These are phyloP conservation scores for Rhododendron vialii DNA, from an alignment of 148 eudicot genomes.

Conservation along the genomic window DNA sequence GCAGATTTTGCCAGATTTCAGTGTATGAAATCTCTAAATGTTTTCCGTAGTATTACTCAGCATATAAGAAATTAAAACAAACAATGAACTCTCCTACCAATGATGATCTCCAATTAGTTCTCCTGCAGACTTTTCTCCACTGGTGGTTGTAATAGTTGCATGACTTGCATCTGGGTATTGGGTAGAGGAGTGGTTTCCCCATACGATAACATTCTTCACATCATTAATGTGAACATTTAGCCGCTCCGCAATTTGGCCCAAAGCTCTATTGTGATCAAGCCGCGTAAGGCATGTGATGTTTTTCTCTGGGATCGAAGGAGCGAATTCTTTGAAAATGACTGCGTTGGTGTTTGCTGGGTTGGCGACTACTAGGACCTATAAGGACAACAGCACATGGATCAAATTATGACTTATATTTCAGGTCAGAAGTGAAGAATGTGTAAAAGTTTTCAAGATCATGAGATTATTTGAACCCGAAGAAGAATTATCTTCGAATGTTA, in stretches of 20 bases:
- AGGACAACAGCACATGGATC: background rate
- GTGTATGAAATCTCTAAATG: background rate
- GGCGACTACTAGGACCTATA: slow-evolving; percentile 72
- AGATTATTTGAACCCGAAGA: background rate
- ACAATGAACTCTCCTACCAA: slow-evolving; percentile 32
- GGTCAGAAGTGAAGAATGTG: background rate
- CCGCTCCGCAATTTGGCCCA: slow-evolving; percentile 64
- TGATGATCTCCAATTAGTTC: slow-evolving; percentile 44
- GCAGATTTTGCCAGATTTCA: background rate
- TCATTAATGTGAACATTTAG: slow-evolving; percentile 50
- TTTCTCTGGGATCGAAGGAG: slow-evolving; percentile 67
- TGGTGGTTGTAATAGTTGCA: slow-evolving; percentile 40
- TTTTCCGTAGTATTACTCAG: background rate
- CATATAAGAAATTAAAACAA: background rate
- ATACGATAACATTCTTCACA: slow-evolving; percentile 68
- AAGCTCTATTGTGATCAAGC: slow-evolving; percentile 86
- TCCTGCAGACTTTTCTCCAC: slow-evolving; percentile 36
- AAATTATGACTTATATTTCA: background rate
- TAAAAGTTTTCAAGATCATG: background rate
- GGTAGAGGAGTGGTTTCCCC: slow-evolving; percentile 87
- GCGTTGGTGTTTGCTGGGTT: slow-evolving; percentile 85
- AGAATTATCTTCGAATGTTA: background rate
- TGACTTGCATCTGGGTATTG: slow-evolving; percentile 75
- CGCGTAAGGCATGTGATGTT: slow-evolving; percentile 80
- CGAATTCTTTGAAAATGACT: slow-evolving; percentile 65